Evolutionary conservation across 139 green algal genomes (phyloP), one percentile per base, ranked within the genome.

Genomic region (Edaphochlamys debaryana): DNA sequence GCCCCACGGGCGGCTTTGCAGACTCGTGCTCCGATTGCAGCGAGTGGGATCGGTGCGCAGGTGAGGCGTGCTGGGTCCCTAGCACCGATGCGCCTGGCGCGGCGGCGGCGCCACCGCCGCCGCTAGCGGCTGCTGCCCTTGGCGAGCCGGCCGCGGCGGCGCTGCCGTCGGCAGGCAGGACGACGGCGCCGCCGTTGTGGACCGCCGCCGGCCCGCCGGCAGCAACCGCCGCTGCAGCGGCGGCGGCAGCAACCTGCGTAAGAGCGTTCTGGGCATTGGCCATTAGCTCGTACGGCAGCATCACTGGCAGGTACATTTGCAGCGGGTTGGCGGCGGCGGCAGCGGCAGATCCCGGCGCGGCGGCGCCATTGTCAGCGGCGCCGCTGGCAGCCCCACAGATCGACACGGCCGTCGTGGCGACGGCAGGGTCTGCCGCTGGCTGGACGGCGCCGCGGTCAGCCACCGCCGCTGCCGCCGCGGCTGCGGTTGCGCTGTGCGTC

Each of bases 1-100:
- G 29, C 9, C 54, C 22, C 3, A 23, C 54, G 1, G 8, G 11
- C 37, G 36, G 42, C 4, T 67, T 52, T 22, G 64, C 64, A 8
- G 52, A 66, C 69, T 80, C 54, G 25, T 69, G 69, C 63, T 68
- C 38, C 36, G 63, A 78, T 63, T 82, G 67, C 69, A 68, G 50
- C 69, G 58, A 60, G 52, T 70, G 64, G 50, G 75, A 45, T 41
- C 45, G 73, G 40, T 64, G 56, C 42, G 75, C 56, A 30, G n/a
- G n/a, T n/a, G n/a, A 36, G 23, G 62, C 76, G 20, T 32, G 62
- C 60, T 29, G 29, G 23, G n/a, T 30, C 27, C 29, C 54, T 23
- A 34, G 30, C 69, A 20, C 77, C 42, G 77, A 42, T 45, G 62
- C 62, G 25, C 20, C 50, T 17, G 50, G 50, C 50, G 50, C 50